phyloP scores from a whole-genome alignment of 2,329 filamentous ascomycete species.

The Aureobasidium sp. region DNA sequence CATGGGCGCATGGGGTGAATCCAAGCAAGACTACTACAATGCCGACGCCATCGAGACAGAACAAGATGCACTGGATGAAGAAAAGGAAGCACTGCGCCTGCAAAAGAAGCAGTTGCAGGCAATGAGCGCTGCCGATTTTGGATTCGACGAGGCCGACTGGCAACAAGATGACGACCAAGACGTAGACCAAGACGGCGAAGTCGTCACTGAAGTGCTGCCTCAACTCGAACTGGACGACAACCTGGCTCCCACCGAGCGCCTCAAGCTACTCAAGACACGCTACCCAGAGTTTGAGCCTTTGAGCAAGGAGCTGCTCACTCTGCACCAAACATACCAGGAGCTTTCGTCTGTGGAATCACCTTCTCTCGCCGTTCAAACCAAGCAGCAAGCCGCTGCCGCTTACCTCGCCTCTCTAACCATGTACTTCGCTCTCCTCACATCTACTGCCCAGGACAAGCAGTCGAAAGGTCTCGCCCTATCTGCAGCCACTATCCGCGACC shows the following conservation, averaged over 20 bases:
- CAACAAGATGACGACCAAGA: conserved; percentile 43
- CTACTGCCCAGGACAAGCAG: conserved; percentile 55
- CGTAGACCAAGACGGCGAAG: conserved; percentile 37
- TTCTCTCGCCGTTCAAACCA: conserved; percentile 40
- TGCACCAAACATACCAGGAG: conserved; percentile 43
- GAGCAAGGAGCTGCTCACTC: conserved; percentile 67
- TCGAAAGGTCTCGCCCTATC: conserved; percentile 53
- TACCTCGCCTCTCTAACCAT: conserved; percentile 83
- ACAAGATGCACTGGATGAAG: conserved; percentile 78
- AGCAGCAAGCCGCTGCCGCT: conserved; percentile 72
- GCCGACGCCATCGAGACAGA: conserved; percentile 69
- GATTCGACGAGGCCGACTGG: conserved; percentile 89
- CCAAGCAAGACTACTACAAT: conserved; percentile 87
- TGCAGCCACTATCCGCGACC: conserved; percentile 75
- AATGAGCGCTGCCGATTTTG: conserved; percentile 88
- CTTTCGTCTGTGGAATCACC: conserved; percentile 1
- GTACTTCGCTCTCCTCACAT: conserved; percentile 92
- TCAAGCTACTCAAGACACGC: conserved; percentile 66
- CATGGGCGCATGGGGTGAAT: conserved; percentile 74
- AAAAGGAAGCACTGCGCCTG: conserved; percentile 77
- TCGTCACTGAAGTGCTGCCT: conserved; percentile 81
- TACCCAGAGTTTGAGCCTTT: conserved; percentile 92
- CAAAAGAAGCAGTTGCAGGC: conserved; percentile 85
- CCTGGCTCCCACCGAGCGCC: conserved; percentile 66
- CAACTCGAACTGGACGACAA: conserved; percentile 74